Evolutionary conservation across 371 early-diverging fungal species (phyloP).

Genomic region (Mucor piriformis): DNA sequence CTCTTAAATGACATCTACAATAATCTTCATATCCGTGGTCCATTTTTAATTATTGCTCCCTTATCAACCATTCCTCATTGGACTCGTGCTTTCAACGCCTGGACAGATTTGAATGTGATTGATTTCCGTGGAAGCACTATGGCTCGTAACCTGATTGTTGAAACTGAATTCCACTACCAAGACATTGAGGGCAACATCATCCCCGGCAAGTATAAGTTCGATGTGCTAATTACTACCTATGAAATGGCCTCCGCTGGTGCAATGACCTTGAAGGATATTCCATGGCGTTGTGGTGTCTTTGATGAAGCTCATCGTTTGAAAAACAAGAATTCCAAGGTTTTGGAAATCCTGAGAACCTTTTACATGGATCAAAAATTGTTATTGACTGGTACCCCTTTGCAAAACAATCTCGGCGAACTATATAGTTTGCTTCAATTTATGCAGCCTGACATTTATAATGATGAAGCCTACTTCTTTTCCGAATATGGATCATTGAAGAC

Average conservation of each 20-base stretch:
- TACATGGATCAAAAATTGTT: conserved; percentile 45
- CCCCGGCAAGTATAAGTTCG: conserved; percentile 71
- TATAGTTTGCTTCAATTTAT: conserved; percentile 91
- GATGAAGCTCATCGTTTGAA: conserved; percentile 97
- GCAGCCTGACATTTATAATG: conserved; percentile 75
- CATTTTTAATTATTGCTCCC: conserved; percentile 81
- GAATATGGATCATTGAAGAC: conserved; percentile 75
- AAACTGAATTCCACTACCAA: conserved; percentile 76
- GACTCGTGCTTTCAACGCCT: conserved; percentile 76
- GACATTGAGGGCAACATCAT: conserved; percentile 54
- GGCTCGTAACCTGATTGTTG: conserved; percentile 62
- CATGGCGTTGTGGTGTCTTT: conserved; percentile 84
- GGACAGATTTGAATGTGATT: conserved; percentile 78
- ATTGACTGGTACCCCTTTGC: conserved; percentile 87
- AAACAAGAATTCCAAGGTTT: conserved; percentile 64
- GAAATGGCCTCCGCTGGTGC: conserved; percentile 79
- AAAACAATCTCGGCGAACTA: conserved; percentile 90
- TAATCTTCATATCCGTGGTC: conserved; percentile 63
- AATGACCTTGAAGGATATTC: conserved; percentile 72
- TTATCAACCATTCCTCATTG: conserved; percentile 78
- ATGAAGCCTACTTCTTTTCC: conserved; percentile 71
- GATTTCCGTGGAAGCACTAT: conserved; percentile 70
- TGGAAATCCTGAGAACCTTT: conserved; percentile 42
- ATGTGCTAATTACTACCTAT: conserved; percentile 86
- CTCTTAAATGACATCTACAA: conserved; percentile 71